These are phyloP conservation scores for Cucurbita maxima DNA, from an alignment of 306 rosid species.

Conservation along the genomic window DNA sequence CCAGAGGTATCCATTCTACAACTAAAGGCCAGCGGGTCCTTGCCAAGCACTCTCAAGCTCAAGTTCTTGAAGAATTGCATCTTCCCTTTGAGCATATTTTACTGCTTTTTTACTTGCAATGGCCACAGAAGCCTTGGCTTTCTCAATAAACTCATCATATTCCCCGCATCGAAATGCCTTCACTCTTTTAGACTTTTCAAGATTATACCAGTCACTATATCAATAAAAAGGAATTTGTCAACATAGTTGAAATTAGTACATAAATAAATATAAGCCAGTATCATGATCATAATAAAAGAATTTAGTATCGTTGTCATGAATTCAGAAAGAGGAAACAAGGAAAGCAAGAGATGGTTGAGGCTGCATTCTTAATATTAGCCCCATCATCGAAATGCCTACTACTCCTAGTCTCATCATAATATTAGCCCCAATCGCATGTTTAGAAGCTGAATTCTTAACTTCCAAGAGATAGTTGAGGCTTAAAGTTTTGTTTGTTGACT, in stretches of 20 bases:
- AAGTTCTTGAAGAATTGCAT: slow-evolving; percentile 95
- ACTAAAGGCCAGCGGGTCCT: slow-evolving; percentile 29
- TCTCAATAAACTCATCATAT: slow-evolving; percentile 79
- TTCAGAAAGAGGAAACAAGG: not conserved
- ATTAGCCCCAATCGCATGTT: not conserved
- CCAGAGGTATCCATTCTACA: slow-evolving; percentile 34
- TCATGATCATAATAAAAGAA: not conserved
- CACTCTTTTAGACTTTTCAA: slow-evolving; percentile 85
- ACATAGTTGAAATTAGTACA: not conserved
- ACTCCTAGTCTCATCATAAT: not conserved
- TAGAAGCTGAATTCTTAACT: not conserved
- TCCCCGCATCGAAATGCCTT: slow-evolving; percentile 96
- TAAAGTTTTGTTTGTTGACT: not conserved
- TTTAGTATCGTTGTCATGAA: not conserved
- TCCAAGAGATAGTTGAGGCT: not conserved
- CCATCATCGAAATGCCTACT: not conserved
- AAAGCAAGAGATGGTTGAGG: not conserved
- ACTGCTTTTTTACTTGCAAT: slow-evolving; percentile 64
- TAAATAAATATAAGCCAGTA: not conserved
- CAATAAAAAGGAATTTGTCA: slow-evolving; percentile 9
- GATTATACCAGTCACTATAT: slow-evolving; percentile 93
- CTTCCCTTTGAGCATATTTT: slow-evolving; percentile 97
- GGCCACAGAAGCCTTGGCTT: slow-evolving; percentile 76
- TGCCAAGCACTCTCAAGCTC: slow-evolving; percentile 71
- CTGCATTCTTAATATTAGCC: too few relatives aligned